A percentile compares a stretch with the other conserved stretches of the same genome.
phyloP scores from a whole-genome alignment of 2,329 filamentous ascomycete species.

The Teratosphaeria epicoccoides region DNA sequence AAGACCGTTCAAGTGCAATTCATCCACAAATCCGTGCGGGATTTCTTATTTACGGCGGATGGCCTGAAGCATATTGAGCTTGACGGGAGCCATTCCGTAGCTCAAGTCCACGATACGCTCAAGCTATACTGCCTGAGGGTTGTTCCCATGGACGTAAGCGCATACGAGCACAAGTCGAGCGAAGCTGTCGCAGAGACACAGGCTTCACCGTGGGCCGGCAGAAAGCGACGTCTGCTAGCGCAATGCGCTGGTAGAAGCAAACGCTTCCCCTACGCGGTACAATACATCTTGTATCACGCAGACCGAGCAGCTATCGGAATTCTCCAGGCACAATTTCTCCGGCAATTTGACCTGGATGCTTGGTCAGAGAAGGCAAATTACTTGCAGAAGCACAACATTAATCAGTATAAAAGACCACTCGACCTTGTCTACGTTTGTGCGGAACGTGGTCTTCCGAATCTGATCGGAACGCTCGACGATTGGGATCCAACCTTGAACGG shows the following conservation, averaged over 20 bases:
- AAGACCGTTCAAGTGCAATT: conserved; percentile 43
- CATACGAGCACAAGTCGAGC: no score
- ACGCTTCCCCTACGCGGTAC: conserved; percentile 34
- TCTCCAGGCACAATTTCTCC: conserved; percentile 25
- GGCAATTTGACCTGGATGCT: background rate
- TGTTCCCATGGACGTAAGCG: no score
- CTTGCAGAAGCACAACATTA: conserved; percentile 20
- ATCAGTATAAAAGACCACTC: conserved; percentile 17
- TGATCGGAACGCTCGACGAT: no score
- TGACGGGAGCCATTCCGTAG: background rate
- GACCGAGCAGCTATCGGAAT: conserved; percentile 24
- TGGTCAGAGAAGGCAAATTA: conserved; percentile 22
- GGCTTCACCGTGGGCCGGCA: no score
- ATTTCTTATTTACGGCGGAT: conserved; percentile 27
- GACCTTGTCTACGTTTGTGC: conserved; percentile 1
- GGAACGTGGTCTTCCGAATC: background rate
- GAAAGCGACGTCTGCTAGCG: no score
- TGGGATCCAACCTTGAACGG: no score
- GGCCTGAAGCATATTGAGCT: conserved; percentile 24
- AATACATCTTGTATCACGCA: conserved; percentile 32
- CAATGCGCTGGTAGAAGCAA: no score
- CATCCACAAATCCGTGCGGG: conserved; percentile 43
- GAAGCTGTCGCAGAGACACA: no score
- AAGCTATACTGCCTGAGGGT: conserved; percentile 7
- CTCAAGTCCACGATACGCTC: conserved; percentile 4